Base-by-base conservation (phyloP, 23 red algal genomes). In the Gracilaria gracilis region DNA sequence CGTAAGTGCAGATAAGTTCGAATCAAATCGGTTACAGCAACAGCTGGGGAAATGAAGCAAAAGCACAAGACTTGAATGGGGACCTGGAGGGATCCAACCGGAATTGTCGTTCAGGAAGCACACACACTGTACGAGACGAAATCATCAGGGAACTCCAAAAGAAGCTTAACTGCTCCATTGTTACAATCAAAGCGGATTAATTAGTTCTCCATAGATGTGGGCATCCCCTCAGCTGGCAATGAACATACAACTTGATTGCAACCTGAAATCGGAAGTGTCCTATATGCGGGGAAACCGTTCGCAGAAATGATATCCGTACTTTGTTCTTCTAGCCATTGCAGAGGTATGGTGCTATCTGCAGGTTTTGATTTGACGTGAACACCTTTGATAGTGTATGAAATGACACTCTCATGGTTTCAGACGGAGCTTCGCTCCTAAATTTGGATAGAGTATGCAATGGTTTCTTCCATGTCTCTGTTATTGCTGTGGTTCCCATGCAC, bases 231-330 rank as follows among this genome's bases (percentile, higher is more conserved):
- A 96, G 97, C 81, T 84, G 91, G 23, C 81, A 96, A 37, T 99
- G 97, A 80, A 92, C 95, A 44, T 88, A 96, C 32, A 84, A 96
- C 70, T 76, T 96, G 44, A 95, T 99, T 83, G 82, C 97, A 8
- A 94, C 88, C 7, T 61, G 97, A 44, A 96, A 94, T 70, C 92
- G 97, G 76, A 99, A 99, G 91, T 99, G 97, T 65, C 97, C 97
- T 5, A 75, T 94, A 64, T 99, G 97, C 82, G 91, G 94, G 16
- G 80, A 95, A 65, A 37, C 83, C 31, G 96, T 99, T 80, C 81
- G 90, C 54, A 82, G 81, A 8, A 90, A 96, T 58, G 94, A 99
- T 49, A 88, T 95, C 38, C 72, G 85, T 25, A 91, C 42, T 33
- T 87, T 99, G 37, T 98, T 93, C 67, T 99, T 99, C 76, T 95